A percentile compares a stretch with the other conserved stretches of the same genome.
Conservation (phyloP, 2,329 filamentous ascomycete genomes). For the Colletotrichum camelliae region DNA sequence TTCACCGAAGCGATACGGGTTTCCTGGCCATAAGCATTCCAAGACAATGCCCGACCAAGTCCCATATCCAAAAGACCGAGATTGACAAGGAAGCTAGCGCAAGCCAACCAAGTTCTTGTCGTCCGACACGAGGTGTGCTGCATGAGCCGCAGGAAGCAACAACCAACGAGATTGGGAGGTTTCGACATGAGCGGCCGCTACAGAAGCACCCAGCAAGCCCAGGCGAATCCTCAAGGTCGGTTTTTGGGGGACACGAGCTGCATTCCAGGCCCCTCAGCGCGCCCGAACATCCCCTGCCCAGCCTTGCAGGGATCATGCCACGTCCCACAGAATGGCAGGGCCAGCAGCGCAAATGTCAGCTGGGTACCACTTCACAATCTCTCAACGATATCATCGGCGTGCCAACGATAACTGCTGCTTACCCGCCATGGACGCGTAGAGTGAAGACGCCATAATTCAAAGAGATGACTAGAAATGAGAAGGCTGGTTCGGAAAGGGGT, state of each 20-base stretch:
- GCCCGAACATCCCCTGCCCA: background rate
- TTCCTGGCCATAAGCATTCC: background rate
- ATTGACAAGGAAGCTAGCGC: background rate
- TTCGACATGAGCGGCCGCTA: background rate
- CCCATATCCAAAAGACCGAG: background rate
- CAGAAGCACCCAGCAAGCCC: background rate
- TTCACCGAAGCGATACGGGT: background rate
- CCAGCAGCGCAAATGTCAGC: background rate
- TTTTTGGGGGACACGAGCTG: background rate
- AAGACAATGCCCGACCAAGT: background rate
- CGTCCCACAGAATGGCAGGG: background rate
- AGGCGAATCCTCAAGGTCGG: background rate
- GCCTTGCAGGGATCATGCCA: background rate
- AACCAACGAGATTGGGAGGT: background rate
- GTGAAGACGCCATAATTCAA: background rate
- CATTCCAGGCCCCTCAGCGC: background rate
- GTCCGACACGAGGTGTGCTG: constrained; percentile 6
- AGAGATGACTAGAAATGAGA: background rate
- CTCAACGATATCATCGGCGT: background rate
- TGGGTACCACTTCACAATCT: background rate
- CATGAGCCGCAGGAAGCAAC: background rate
- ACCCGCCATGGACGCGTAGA: background rate
- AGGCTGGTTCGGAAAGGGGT: background rate
- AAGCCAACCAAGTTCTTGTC: background rate
- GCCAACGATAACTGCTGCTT: background rate